Evolutionary conservation across 2,329 filamentous ascomycete genomes (phyloP), one percentile per base, ranked within the genome.

Genomic region (Fusarium proliferatum): DNA sequence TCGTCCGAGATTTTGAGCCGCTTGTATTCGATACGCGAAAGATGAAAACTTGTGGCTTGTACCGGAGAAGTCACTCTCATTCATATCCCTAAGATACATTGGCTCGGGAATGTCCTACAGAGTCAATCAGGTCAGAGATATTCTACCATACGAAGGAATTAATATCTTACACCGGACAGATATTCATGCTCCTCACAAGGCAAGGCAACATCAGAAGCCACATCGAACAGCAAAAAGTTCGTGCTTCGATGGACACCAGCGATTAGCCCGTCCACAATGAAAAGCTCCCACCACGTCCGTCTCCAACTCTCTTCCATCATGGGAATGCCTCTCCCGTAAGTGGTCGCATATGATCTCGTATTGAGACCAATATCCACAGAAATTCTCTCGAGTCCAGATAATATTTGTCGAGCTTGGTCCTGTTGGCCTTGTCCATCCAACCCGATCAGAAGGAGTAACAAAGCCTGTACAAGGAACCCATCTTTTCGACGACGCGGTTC

Each of bases 221-320:
- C 86, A 61, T 92, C 90, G 73, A 90, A 93, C 30, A 94, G 86
- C n/a, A 88, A 82, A 80, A 94, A 93, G 62, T 89, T 92, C 46
- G 92, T 92, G 69, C 90, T 88, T 17, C 91, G 88, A 74, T 93
- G 93, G 74, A 97, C 91, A 7, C 93, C 94, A 9, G 94, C 93
- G 74, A 97, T 88, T 88, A 97, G 92, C 61, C 92, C 94, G 79
- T 97, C 94, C 19, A 94, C 88, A n/a, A 94, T 88, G 79, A 92
- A 96, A 8, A 90, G 79, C 70, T 90, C 94, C 95, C 95, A 98
- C 95, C 95, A 98, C 3, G 95, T 98, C 66, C 95, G 88, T 23
- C 94, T 89, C 89, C 94, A 92, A 80, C 92, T 94, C 81, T 98
- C 95, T 79, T 96, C 93, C 6, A 95, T 80, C 4, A 94, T 85